phyloP scores from a whole-genome alignment of 257 asterid genomes.

The Penstemon barbatus region DNA sequence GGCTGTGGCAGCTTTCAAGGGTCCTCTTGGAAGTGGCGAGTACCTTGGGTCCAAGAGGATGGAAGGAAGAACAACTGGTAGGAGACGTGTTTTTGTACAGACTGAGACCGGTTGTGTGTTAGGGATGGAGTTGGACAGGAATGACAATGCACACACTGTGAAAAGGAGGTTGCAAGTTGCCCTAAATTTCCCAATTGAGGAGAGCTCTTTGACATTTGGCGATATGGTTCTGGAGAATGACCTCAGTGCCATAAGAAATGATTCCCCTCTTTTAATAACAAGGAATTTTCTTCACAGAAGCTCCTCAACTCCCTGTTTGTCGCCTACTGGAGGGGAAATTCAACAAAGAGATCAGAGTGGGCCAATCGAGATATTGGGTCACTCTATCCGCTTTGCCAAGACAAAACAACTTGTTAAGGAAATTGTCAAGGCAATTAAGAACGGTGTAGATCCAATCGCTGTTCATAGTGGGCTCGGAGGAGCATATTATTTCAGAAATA shows the following conservation, averaged over 20 bases:
- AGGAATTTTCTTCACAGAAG: conserved; percentile 85
- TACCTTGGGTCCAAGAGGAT: conserved; percentile 62
- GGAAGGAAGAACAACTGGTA: conserved; percentile 61
- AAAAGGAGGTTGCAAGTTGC: conserved; percentile 88
- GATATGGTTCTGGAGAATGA: conserved; percentile 85
- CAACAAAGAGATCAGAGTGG: conserved; percentile 88
- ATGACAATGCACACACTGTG: conserved; percentile 87
- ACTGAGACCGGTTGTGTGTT: conserved; percentile 86
- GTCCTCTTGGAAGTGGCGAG: conserved; percentile 63
- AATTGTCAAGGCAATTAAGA: conserved; percentile 74
- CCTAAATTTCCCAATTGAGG: conserved; percentile 79
- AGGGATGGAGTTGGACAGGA: conserved; percentile 92
- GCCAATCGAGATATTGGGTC: conserved; percentile 80
- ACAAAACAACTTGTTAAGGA: conserved; percentile 74
- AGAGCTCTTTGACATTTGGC: conserved; percentile 86
- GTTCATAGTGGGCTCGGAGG: conserved; percentile 94
- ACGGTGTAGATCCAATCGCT: conserved; percentile 81
- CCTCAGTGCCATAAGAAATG: conserved; percentile 80
- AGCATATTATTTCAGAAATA: conserved; percentile 80
- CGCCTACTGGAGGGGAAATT: conserved; percentile 79
- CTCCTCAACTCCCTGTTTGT: conserved; percentile 94
- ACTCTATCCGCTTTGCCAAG: conserved; percentile 48
- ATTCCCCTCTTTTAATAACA: conserved; percentile 80
- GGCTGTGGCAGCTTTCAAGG: conserved; percentile 89
- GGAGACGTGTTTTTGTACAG: conserved; percentile 90